Evolutionary conservation across 129 eudicot genomes (phyloP), one percentile per base, ranked within the genome.

Genomic region (Kitagawia praeruptora): DNA sequence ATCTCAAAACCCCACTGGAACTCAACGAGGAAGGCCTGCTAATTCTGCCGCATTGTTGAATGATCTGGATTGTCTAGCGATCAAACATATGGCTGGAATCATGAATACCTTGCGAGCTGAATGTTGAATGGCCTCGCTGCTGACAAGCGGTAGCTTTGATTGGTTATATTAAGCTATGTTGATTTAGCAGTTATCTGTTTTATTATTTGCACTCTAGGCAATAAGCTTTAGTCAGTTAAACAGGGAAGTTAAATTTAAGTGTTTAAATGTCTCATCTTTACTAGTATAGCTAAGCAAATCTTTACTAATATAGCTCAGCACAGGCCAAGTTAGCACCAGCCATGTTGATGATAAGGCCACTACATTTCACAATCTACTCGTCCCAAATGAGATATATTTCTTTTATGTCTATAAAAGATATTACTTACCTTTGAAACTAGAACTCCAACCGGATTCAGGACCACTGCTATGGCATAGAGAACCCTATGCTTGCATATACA

Each of bases 1-100:
- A 88, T 88, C 93, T 87, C 31, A 78, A 81, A 81, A 81, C 89
- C 96, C 96, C 96, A 84, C 66, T 46, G 82, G 44, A 83, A 58
- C 87, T 82, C 93, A 79, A 75, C 78, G 73, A 49, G 78, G 82
- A 80, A 79, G 64, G 84, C 74, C 51, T 77, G 66, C 81, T 58
- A 80, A 70, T 72, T 78, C 77, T 1, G 38, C 85, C 66, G 80
- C 48, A 63, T 83, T 69, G 67, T 8, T n/a, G 67, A 31, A 70
- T 53, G 76, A 48, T 76, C 78, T 6, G 77, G 80, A 82, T 73
- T 80, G 75, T 18, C 67, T 51, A 19, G 79, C 77, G 56, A 40
- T 16, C 77, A 64, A 70, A 23, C 8, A n/a, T n/a, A 27, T 58
- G 61, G 77, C 78, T 42, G 84, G 81, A 75, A 19, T 51, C 73